phyloP scores from a whole-genome alignment of 305 asterid species.

The Fraxinus nigra region DNA sequence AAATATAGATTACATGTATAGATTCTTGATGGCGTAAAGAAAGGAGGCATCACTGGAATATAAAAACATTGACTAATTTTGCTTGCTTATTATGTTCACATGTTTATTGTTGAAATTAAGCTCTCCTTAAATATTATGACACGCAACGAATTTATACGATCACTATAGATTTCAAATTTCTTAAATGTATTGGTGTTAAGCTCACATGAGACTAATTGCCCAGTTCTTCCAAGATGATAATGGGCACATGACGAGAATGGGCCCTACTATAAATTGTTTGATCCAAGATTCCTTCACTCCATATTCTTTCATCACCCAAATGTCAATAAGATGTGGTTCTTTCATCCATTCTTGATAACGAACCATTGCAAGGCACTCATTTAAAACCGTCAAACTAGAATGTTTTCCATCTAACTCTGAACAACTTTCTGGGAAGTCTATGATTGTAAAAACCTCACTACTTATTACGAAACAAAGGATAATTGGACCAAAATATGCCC shows the following conservation, averaged over 20 bases:
- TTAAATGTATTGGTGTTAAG: neutral
- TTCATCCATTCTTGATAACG: neutral
- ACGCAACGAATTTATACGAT: neutral
- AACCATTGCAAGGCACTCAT: slow-evolving; percentile 5
- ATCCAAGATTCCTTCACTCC: slow-evolving; percentile 6
- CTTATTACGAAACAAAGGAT: slow-evolving; percentile 3
- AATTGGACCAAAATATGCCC: neutral
- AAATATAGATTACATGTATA: too few species aligned
- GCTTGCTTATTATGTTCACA: too few species aligned
- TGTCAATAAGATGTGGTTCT: neutral
- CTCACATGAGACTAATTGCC: neutral
- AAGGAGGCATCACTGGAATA: too few species aligned
- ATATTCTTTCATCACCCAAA: slow-evolving; percentile 18
- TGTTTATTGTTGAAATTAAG: too few species aligned
- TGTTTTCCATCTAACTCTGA: neutral
- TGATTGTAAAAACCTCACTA: neutral
- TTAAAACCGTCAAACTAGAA: neutral
- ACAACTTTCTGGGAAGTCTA: neutral
- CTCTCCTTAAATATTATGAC: too few species aligned
- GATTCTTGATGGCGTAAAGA: too few species aligned
- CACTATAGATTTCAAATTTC: neutral
- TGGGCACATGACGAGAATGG: neutral
- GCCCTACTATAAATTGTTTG: slow-evolving; percentile 1
- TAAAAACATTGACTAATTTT: too few species aligned
- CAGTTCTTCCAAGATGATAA: neutral